These are phyloP conservation scores for Pseudogymnoascus sp. DNA, from an alignment of 2,329 filamentous ascomycete genomes.

Conservation along the genomic window DNA sequence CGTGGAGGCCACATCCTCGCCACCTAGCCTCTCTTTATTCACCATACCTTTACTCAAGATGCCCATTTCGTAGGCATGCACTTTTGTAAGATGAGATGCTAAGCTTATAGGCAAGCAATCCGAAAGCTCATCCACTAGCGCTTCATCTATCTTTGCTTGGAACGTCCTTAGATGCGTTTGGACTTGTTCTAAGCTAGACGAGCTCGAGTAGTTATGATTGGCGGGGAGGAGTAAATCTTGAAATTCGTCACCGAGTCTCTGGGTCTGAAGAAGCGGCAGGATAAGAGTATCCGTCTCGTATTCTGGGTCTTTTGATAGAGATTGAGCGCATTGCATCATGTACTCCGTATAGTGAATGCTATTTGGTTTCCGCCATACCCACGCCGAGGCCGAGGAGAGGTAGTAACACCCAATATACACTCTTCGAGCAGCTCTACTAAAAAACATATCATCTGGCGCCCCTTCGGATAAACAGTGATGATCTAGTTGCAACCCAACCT, in stretches of 20 bases:
- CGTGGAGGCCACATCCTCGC: neutral
- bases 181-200: neutral
- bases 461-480: neutral
- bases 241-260: constrained; percentile 18
- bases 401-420: constrained; percentile 19
- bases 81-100: neutral
- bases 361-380: constrained; percentile 15
- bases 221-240: neutral
- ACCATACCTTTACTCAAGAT: neutral
- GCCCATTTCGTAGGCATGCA: neutral
- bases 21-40: neutral
- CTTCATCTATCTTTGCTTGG: neutral
- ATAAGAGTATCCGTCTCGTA: constrained; percentile 21
- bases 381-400: constrained; percentile 15
- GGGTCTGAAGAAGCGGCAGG: constrained; percentile 17
- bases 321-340: constrained; percentile 19
- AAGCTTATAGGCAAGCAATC: neutral
- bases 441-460: neutral
- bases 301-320: constrained; percentile 16
- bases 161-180: neutral
- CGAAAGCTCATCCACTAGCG: too few relatives aligned
- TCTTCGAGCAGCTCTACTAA: constrained; percentile 11
- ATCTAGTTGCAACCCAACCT: constrained; percentile 8
- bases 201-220: neutral
- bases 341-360: constrained; percentile 13